Percentiles rank a stretch among this genome's conserved stretches.
Conservation (phyloP, 2,329 filamentous ascomycete genomes). For the Trichocomaceae sp. region DNA sequence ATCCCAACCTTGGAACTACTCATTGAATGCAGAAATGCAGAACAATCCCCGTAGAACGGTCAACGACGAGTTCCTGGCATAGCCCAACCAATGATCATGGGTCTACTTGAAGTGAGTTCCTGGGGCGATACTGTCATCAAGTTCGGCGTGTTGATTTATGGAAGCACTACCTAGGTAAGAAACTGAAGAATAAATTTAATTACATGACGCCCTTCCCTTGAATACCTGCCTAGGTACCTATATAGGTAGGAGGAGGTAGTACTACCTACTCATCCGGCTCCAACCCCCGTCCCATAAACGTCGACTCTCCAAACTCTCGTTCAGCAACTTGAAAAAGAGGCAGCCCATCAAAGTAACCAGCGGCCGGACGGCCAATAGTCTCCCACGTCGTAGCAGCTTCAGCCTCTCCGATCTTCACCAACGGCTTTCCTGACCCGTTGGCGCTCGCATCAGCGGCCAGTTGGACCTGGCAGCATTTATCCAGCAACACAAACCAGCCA, state of each 20-base stretch:
- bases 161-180: too few relatives aligned
- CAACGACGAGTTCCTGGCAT: too few relatives aligned
- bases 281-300: not conserved
- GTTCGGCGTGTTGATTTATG: too few relatives aligned
- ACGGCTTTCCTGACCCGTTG: constrained; percentile 54
- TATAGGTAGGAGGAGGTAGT: too few relatives aligned
- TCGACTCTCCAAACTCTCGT: not conserved
- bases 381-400: constrained; percentile 64
- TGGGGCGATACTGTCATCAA: too few relatives aligned
- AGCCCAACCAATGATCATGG: too few relatives aligned
- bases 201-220: not conserved
- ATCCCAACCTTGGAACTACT: too few relatives aligned
- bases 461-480: constrained; percentile 50
- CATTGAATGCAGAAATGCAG: too few relatives aligned
- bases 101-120: too few relatives aligned
- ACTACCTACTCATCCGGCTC: not conserved
- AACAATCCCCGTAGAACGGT: too few relatives aligned
- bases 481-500: constrained; percentile 49
- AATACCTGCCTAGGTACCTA: too few relatives aligned
- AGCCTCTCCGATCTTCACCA: constrained; percentile 60
- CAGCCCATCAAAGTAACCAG: constrained; percentile 65
- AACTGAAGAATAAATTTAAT: too few relatives aligned
- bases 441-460: constrained; percentile 48
- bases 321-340: constrained; percentile 59
- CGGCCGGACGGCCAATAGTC: constrained; percentile 53